A percentile compares a stretch with the other conserved stretches of the same genome.
phyloP scores from a whole-genome alignment of 2,329 filamentous ascomycete genomes.

The Phyllosticta paracitricarpa region DNA sequence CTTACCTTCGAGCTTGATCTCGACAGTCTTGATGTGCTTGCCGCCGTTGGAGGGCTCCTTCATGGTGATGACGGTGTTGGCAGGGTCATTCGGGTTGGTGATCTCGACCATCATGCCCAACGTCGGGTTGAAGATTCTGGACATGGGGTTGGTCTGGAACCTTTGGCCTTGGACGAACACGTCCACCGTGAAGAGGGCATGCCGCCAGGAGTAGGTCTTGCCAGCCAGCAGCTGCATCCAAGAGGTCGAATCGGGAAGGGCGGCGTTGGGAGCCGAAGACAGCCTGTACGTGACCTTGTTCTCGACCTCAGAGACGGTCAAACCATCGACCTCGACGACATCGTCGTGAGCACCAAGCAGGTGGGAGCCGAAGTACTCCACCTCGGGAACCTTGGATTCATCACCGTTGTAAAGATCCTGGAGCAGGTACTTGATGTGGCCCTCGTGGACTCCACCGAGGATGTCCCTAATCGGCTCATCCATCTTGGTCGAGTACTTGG shows the following conservation, averaged over 20 bases:
- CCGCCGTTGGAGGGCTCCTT: constrained; percentile 79
- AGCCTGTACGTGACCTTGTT: constrained; percentile 78
- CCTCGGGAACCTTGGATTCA: constrained; percentile 63
- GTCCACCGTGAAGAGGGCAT: constrained; percentile 87
- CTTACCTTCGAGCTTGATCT: constrained; percentile 64
- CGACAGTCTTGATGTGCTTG: constrained; percentile 79
- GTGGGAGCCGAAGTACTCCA: constrained; percentile 94
- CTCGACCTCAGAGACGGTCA: constrained; percentile 70
- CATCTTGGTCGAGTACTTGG: constrained; percentile 76
- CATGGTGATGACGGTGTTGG: constrained; percentile 75
- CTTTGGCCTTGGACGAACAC: constrained; percentile 92
- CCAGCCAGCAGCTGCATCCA: constrained; percentile 89
- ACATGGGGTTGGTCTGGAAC: constrained; percentile 94
- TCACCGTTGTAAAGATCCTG: constrained; percentile 71
- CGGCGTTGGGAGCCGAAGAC: constrained; percentile 60
- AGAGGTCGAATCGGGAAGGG: constrained; percentile 66
- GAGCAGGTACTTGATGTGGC: constrained; percentile 72
- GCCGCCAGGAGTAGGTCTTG: constrained; percentile 78
- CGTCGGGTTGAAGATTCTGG: constrained; percentile 77
- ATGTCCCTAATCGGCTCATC: constrained; percentile 96
- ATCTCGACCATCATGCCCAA: constrained; percentile 88
- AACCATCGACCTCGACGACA: constrained; percentile 62
- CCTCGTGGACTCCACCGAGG: constrained; percentile 77
- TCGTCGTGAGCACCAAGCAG: constrained; percentile 62
- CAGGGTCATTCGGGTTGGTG: constrained; percentile 65